A percentile compares a stretch with the other conserved stretches of the same genome.
These are phyloP conservation scores for Draba incana DNA, from an alignment of 345 rosid genomes.

Conservation along the genomic window DNA sequence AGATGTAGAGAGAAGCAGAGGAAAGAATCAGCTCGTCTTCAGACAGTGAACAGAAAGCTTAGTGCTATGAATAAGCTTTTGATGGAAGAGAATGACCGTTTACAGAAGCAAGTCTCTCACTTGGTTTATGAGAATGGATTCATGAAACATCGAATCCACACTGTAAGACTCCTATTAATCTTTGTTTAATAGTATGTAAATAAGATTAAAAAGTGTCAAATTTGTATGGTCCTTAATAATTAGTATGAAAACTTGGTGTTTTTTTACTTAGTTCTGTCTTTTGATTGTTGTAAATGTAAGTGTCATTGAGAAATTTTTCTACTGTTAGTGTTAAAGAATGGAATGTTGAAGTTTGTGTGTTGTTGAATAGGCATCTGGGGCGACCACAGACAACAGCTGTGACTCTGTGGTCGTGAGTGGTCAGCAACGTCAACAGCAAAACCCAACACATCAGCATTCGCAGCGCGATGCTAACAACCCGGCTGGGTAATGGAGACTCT, in stretches of 20 bases:
- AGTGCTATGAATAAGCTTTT: constrained; percentile 93
- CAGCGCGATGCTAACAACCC: constrained; percentile 97
- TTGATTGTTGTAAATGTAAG: no score
- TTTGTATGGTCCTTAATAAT: no score
- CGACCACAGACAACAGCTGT: constrained; percentile 99
- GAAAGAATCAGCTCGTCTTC: constrained; percentile 97
- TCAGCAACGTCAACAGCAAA: constrained; percentile 96
- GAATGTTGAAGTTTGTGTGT: not conserved
- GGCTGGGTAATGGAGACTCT: constrained; percentile 67
- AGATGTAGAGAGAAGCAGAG: constrained; percentile 99
- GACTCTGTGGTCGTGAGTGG: constrained; percentile 99
- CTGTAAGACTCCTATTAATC: constrained; percentile 30
- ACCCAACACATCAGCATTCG: constrained; percentile 91
- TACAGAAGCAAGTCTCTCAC: constrained; percentile 98
- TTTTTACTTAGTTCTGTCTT: no score
- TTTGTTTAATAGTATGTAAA: not conserved
- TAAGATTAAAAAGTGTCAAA: not conserved
- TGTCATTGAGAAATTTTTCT: no score
- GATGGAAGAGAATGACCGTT: constrained; percentile 97
- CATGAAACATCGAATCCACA: constrained; percentile 66
- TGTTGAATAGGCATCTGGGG: constrained; percentile 62
- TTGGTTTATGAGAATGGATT: constrained; percentile 92
- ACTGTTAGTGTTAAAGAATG: no score
- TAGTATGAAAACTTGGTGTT: no score
- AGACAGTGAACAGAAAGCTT: constrained; percentile 88